Evolutionary conservation across 106 monocot genomes (phyloP).

Genomic region (Cymbidium sinense): DNA sequence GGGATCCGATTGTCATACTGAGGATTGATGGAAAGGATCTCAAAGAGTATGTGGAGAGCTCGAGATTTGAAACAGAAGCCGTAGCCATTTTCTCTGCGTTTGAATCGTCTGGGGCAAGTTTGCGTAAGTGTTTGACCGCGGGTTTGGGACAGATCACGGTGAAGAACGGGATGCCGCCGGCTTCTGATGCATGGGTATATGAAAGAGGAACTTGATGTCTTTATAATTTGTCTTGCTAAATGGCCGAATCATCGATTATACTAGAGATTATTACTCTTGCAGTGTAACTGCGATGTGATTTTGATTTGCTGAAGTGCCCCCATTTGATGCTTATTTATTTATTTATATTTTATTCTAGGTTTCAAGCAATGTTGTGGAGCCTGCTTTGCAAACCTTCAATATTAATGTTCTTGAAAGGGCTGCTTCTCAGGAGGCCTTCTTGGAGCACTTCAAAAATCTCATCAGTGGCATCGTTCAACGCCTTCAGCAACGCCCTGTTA

Average conservation of each 20-base stretch:
- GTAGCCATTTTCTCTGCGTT: slow-evolving; percentile 44
- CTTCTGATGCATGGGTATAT: slow-evolving; percentile 78
- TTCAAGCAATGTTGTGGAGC: slow-evolving; percentile 48
- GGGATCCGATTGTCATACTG: slow-evolving; percentile 83
- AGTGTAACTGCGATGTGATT: background rate
- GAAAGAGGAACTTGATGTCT: background rate
- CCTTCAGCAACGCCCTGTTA: slow-evolving; percentile 67
- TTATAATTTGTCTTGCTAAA: background rate
- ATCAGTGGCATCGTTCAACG: slow-evolving; percentile 22
- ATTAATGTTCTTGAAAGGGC: slow-evolving; percentile 28
- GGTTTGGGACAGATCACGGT: slow-evolving; percentile 55
- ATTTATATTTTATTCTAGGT: slow-evolving; percentile 34
- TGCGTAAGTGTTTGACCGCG: slow-evolving; percentile 37
- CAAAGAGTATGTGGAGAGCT: slow-evolving; percentile 55
- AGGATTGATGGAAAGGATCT: slow-evolving; percentile 88
- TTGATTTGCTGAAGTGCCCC: background rate
- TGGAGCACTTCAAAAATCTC: slow-evolving; percentile 60
- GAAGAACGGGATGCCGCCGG: slow-evolving; percentile 86
- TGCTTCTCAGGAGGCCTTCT: slow-evolving; percentile 57
- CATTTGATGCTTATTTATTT: background rate
- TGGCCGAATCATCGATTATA: background rate
- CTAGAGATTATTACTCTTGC: background rate
- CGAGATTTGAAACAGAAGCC: slow-evolving; percentile 53
- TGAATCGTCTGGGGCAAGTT: slow-evolving; percentile 29
- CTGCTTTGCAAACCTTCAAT: slow-evolving; percentile 38